These are phyloP conservation scores for Taiwanofungus camphoratus DNA, from an alignment of 1,284 basidiomycete genomes.

Conservation along the genomic window DNA sequence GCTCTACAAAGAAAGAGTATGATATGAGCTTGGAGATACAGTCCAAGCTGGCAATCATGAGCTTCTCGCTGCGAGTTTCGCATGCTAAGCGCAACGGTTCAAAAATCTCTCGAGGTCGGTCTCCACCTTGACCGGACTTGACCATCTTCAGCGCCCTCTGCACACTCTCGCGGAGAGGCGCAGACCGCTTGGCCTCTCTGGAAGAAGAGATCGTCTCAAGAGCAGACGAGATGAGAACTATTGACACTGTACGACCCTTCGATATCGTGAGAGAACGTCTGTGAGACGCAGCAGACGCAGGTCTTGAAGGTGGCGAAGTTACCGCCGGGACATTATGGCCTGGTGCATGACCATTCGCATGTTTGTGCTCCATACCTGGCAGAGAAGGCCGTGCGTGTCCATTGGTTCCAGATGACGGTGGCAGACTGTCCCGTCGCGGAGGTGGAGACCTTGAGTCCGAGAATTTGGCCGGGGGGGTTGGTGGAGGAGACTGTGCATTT, in stretches of 20 bases:
- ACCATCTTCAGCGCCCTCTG: constrained; percentile 82
- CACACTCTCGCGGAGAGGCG: constrained; percentile 77
- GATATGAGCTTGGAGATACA: constrained; percentile 95
- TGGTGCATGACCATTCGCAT: constrained; percentile 18
- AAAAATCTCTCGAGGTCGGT: constrained; percentile 81
- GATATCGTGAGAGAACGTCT: constrained; percentile 67
- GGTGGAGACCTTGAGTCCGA: constrained; percentile 16
- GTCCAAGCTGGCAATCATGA: constrained; percentile 93
- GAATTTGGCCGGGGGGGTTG: constrained; percentile 26
- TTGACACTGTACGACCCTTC: constrained; percentile 66
- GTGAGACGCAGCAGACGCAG: constrained; percentile 28
- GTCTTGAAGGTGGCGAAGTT: constrained; percentile 15
- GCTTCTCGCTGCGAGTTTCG: constrained; percentile 86
- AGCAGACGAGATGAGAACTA: constrained; percentile 80
- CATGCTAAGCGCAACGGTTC: constrained; percentile 91
- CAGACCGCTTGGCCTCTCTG: constrained; percentile 83
- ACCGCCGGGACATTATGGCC: constrained; percentile 1
- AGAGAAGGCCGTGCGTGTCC: constrained; percentile 10
- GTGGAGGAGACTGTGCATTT: constrained; percentile 12
- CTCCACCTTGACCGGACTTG: constrained; percentile 62
- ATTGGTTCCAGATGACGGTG: constrained; percentile 14
- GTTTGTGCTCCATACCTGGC: constrained; percentile 12
- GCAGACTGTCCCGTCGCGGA: constrained; percentile 19
- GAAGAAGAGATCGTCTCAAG: constrained; percentile 84
- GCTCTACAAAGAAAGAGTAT: constrained; percentile 88